Base-by-base conservation (phyloP, 805 yeast species). In the Wickerhamomyces canadensis region DNA sequence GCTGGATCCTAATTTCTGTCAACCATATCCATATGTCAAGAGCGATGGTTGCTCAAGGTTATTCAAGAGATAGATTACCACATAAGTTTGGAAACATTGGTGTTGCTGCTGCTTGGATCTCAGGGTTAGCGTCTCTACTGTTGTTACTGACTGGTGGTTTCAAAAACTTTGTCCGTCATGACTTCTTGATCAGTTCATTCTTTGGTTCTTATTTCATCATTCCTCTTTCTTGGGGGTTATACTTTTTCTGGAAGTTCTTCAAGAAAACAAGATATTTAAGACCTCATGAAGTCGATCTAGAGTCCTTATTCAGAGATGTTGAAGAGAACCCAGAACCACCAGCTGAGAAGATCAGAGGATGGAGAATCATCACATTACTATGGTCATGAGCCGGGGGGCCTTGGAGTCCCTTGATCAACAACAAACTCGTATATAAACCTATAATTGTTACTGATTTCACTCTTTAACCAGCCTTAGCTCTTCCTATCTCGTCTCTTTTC, bases 271-370 rank as follows among this genome's bases (percentile, higher is more conserved):
- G 45, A 35, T 43, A 58, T 33, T 48, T 64, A 44, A 51, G 48
- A 30, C 58, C 72, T 8, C 37, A 46, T 13, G 67, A 72, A 39
- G 68, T 65, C 31, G 74, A 72, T 52, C 58, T 73, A 17, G 54
- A 39, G 28, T 33, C 52, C 5, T 45, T 61, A 29, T 61, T 61
- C 46, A 45, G 43, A 36, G 64, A 61, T 40, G 57, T 53, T 17
- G 52, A 45, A 27, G 55, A 51, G 13, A 51, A 55, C 39, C 64
- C 64, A 24, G 64, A 59, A 37, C 57, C 48, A 16, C 46, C 51
- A 12, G 27, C 18, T 19, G 40, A 36, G 18, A 41, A 41, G 18
- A 22, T 41, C 15, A 47, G 33, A 30, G 50, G 52, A 6, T 49
- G 50, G 52, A n/a, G n/a, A n/a, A n/a, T n/a, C n/a, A n/a, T n/a